These are phyloP conservation scores for Malania oleifera DNA, from an alignment of 164 flowering plant species.

Conservation along the genomic window DNA sequence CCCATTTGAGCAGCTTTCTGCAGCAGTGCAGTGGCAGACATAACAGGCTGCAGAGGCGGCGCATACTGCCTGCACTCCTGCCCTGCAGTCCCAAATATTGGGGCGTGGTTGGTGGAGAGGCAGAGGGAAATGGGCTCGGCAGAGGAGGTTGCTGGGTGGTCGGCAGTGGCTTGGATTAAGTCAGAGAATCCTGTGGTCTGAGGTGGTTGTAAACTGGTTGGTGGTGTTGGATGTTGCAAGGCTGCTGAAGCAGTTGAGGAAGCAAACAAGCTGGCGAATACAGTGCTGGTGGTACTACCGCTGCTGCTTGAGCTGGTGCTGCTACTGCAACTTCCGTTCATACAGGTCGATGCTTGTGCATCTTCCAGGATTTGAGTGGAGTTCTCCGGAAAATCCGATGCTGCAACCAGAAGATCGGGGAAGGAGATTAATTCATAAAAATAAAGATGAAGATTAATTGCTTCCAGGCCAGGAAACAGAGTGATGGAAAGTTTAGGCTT, in stretches of 20 bases:
- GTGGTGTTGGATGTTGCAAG: slow-evolving; percentile 20
- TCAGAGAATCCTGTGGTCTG: slow-evolving; percentile 48
- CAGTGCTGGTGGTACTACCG: slow-evolving; percentile 41
- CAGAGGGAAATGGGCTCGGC: slow-evolving; percentile 58
- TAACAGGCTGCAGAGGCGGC: slow-evolving; percentile 49
- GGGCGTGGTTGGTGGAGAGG: slow-evolving; percentile 52
- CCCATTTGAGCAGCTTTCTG: slow-evolving; percentile 90
- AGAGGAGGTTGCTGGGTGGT: slow-evolving; percentile 31
- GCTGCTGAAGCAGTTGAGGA: slow-evolving; percentile 31
- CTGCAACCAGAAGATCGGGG: neutral
- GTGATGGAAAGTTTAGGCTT: slow-evolving; percentile 10
- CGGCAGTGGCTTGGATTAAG: slow-evolving; percentile 31
- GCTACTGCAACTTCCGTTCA: slow-evolving; percentile 40
- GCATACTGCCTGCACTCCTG: slow-evolving; percentile 50
- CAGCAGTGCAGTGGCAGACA: slow-evolving; percentile 84
- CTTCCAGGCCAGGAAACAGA: neutral
- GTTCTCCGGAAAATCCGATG: slow-evolving; percentile 38
- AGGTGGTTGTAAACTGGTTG: slow-evolving; percentile 35
- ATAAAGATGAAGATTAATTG: too few relatives aligned
- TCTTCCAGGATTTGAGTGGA: slow-evolving; percentile 26
- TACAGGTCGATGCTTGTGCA: slow-evolving; percentile 11
- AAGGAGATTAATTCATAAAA: too few relatives aligned
- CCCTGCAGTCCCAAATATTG: slow-evolving; percentile 46
- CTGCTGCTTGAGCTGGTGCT: slow-evolving; percentile 31
- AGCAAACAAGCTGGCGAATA: slow-evolving; percentile 58